Base-by-base conservation (phyloP, 228 moss, liverwort and hornwort genomes). In the Sphagnum fallax region DNA sequence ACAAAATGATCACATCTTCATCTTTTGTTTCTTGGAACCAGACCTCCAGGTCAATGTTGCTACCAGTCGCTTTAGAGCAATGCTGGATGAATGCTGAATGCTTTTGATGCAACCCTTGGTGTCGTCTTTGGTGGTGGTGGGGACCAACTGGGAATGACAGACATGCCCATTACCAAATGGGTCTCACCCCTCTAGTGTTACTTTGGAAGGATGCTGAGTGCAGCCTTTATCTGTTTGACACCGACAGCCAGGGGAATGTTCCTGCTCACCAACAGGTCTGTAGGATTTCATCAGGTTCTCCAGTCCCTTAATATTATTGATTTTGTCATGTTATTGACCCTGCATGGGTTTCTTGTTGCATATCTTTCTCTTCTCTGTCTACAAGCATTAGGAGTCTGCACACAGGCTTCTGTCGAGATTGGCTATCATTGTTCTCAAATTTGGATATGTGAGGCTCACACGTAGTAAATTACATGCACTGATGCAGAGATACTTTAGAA, bases 191-290 rank as follows among this genome's bases (percentile, higher is more conserved):
- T 15, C 76, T 98, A 61, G 81, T 87, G 50, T 86, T 98, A 52
- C 83, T 92, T 48, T 98, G 98, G 98, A 98, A 98, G 83, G 98
- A 94, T 79, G 89, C 87, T 9, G 72, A 84, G 48, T 89, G 93
- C 78, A 90, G 98, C 66, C 86, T 81, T 64, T 98, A 92, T 77
- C 86, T 91, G 71, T 77, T 93, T 67, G 98, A 98, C 74, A 98
- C 98, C 10, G 94, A 98, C 65, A 89, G 86, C 78, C 79, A 89
- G 71, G 98, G 98, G 62, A 90, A 94, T 67, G 89, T 98, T 15
- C 86, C 89, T 69, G 67, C 77, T 16, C 72, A 85, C 81, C 98
- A 98, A 73, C 98, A 98, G 93, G 96, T 97, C 52, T 10, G 12
- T 5, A n/a, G 16, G 13, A 16, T 52, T 52, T 32, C 32, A 9